Conservation (phyloP, 805 yeast genomes). For the Hanseniaspora opuntiae region DNA sequence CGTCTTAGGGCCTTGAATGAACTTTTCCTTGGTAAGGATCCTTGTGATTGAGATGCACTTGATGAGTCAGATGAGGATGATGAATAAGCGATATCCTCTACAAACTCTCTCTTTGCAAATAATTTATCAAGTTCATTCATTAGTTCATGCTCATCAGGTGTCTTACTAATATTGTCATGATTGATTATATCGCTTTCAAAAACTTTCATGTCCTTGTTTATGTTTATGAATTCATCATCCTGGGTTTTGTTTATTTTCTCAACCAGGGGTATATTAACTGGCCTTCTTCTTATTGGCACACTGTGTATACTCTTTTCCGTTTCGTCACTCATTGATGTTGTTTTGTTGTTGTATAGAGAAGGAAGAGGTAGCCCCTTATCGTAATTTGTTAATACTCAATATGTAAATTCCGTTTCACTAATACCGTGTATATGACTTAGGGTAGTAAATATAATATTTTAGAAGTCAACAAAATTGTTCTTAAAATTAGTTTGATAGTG, state of each 20-base stretch:
- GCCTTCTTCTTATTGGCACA: neutral
- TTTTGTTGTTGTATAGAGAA: too few relatives aligned
- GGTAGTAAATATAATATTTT: too few relatives aligned
- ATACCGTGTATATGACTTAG: too few relatives aligned
- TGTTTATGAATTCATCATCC: neutral
- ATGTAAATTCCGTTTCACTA: too few relatives aligned
- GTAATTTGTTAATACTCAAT: too few relatives aligned
- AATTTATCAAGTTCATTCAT: slow-evolving; percentile 3
- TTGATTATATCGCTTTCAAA: neutral
- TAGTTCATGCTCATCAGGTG: slow-evolving; percentile 1
- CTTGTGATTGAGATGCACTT: neutral
- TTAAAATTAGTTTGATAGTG: too few relatives aligned
- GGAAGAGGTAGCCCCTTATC: too few relatives aligned
- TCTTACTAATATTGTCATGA: neutral
- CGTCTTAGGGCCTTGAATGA: neutral
- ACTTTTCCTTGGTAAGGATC: slow-evolving; percentile 15
- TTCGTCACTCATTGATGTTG: neutral
- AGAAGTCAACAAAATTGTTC: too few relatives aligned
- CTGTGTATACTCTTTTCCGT: neutral
- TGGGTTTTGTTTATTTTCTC: neutral
- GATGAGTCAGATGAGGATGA: neutral
- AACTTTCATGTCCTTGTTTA: neutral
- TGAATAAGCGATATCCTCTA: neutral
- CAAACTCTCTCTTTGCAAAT: neutral
- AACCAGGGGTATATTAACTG: neutral